A percentile compares a stretch with the other conserved stretches of the same genome.
phyloP scores from a whole-genome alignment of 2,329 filamentous ascomycete genomes.

The Aspergillus calidoustus region DNA sequence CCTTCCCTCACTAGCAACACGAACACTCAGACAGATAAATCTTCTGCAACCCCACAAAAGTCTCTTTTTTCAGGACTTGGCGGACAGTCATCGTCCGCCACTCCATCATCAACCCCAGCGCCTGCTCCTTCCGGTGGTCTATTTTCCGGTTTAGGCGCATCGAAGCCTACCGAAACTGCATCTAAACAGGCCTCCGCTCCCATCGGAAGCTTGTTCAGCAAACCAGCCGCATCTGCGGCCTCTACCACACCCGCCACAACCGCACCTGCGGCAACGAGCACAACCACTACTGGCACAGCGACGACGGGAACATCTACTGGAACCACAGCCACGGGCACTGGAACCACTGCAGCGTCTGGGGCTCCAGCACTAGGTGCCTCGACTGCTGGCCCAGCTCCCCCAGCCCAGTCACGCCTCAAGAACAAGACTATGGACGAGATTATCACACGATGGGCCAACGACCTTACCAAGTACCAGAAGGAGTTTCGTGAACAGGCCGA shows the following conservation, averaged over 20 bases:
- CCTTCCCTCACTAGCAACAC: slow-evolving; percentile 27
- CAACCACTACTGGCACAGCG: slow-evolving; percentile 29
- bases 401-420: slow-evolving; percentile 82
- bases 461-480: slow-evolving; percentile 94
- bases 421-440: slow-evolving; percentile 99
- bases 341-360: slow-evolving; percentile 37
- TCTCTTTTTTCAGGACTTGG: slow-evolving; percentile 38
- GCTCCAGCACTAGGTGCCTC: slow-evolving; percentile 64
- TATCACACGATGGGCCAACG: slow-evolving; percentile 93
- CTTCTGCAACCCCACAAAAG: slow-evolving; percentile 41
- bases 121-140: slow-evolving; percentile 33
- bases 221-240: slow-evolving; percentile 31
- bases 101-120: slow-evolving; percentile 37
- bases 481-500: slow-evolving; percentile 91
- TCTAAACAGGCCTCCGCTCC: slow-evolving; percentile 28
- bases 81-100: slow-evolving; percentile 35
- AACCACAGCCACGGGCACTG: slow-evolving; percentile 33
- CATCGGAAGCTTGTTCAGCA: slow-evolving; percentile 29
- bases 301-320: slow-evolving; percentile 41
- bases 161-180: slow-evolving; percentile 37
- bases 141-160: slow-evolving; percentile 35
- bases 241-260: slow-evolving; percentile 30
- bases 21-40: slow-evolving; percentile 29
- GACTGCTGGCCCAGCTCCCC: slow-evolving; percentile 78
- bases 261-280: slow-evolving; percentile 26